Evolutionary conservation across 1,284 basidiomycete genomes (phyloP).

Genomic region (Ustilago sp.): DNA sequence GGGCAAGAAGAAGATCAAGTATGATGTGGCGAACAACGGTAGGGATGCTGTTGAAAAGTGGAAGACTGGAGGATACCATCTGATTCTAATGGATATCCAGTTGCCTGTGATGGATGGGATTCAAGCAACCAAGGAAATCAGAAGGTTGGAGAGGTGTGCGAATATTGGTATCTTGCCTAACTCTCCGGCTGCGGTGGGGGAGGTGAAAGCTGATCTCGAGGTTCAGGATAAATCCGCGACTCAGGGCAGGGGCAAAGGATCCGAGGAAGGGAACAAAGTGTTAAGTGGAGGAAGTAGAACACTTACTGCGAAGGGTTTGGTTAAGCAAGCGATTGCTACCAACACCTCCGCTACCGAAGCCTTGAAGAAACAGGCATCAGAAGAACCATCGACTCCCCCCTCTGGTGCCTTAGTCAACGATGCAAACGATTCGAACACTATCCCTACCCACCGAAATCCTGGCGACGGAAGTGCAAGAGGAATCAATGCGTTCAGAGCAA

Average conservation of each 20-base stretch:
- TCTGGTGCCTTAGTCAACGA: slow-evolving; percentile 12
- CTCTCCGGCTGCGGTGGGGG: slow-evolving; percentile 71
- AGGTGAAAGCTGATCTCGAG: background rate
- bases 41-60: slow-evolving; percentile 96
- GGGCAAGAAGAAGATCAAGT: slow-evolving; percentile 95
- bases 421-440: slow-evolving; percentile 6
- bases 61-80: slow-evolving; percentile 91
- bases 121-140: slow-evolving; percentile 94
- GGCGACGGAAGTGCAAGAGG: slow-evolving; percentile 40
- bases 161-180: slow-evolving; percentile 80
- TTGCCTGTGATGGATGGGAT: slow-evolving; percentile 99
- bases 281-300: slow-evolving; percentile 18
- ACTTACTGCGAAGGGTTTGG: slow-evolving; percentile 26
- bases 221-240: too few relatives aligned
- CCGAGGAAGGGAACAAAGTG: background rate
- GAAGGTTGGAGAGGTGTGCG: slow-evolving; percentile 80
- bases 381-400: background rate
- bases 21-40: slow-evolving; percentile 93
- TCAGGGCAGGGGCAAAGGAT: background rate
- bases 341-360: slow-evolving; percentile 12
- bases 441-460: background rate
- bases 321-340: slow-evolving; percentile 23
- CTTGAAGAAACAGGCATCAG: background rate
- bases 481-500: slow-evolving; percentile 79
- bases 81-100: slow-evolving; percentile 99